These are phyloP conservation scores for Entelexis paramagnoliae DNA, from an alignment of 1,139 yeast genomes.

Conservation along the genomic window DNA sequence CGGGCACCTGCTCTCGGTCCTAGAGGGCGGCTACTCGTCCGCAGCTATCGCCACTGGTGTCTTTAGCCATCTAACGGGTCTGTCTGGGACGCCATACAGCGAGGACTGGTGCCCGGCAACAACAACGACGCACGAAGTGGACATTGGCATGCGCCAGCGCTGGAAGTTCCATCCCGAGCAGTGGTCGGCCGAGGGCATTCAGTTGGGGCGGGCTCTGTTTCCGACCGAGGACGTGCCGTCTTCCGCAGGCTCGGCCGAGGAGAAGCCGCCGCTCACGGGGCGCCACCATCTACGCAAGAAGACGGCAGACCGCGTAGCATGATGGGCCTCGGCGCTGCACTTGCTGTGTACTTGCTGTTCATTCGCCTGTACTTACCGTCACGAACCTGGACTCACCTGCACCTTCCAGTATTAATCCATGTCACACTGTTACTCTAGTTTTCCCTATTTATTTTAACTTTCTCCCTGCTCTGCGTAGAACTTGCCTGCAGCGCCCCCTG, in stretches of 20 bases:
- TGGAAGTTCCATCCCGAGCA: conserved; percentile 20
- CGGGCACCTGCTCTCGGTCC: conserved; percentile 56
- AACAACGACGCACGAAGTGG: conserved; percentile 50
- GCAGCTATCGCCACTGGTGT: conserved; percentile 75
- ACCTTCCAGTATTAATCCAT: too few relatives aligned
- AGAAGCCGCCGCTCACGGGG: not conserved
- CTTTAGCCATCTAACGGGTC: conserved; percentile 65
- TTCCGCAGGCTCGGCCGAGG: not conserved
- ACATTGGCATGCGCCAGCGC: conserved; percentile 38
- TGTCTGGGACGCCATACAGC: conserved; percentile 51
- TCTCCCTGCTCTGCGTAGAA: too few relatives aligned
- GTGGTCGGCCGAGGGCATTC: conserved; percentile 20
- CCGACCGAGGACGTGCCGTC: conserved; percentile 1
- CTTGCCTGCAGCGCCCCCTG: too few relatives aligned
- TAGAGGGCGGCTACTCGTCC: conserved; percentile 85
- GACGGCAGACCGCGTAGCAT: not conserved
- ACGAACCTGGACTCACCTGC: too few relatives aligned
- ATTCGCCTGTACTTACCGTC: not conserved
- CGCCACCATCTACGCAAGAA: not conserved
- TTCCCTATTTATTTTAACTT: too few relatives aligned
- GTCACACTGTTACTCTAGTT: too few relatives aligned
- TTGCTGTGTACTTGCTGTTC: not conserved
- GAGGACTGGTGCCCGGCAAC: conserved; percentile 30
- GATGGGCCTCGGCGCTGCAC: not conserved
- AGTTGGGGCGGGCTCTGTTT: conserved; percentile 20